Percentiles rank a stretch among this genome's conserved stretches.
These are phyloP conservation scores for Paecilomyces sp. DNA, from an alignment of 2,329 filamentous ascomycete species.

Conservation along the genomic window DNA sequence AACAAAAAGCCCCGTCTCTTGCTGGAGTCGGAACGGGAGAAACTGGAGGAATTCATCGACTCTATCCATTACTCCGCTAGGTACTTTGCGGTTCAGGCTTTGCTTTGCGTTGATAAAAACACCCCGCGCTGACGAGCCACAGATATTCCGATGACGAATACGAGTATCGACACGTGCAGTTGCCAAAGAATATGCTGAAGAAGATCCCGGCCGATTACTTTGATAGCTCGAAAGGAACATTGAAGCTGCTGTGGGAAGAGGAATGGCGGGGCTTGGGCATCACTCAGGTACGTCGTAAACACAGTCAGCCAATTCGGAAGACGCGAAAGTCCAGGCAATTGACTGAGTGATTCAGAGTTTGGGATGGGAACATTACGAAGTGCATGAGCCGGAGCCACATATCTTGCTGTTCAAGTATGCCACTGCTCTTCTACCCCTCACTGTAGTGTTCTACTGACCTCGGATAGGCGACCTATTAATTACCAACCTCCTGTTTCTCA, in stretches of 20 bases:
- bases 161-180: constrained; percentile 95
- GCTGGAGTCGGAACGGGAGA: constrained; percentile 70
- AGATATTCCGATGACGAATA: constrained; percentile 91
- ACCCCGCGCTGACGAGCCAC: constrained; percentile 13
- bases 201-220: constrained; percentile 93
- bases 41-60: constrained; percentile 86
- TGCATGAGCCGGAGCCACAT: constrained; percentile 96
- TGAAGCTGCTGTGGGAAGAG: constrained; percentile 96
- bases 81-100: constrained; percentile 43
- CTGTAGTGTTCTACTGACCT: constrained; percentile 15
- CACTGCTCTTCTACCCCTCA: constrained; percentile 12
- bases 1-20: constrained; percentile 80
- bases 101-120: background rate
- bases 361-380: constrained; percentile 98
- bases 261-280: constrained; percentile 97
- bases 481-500: constrained; percentile 60
- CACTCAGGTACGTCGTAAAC: constrained; percentile 64
- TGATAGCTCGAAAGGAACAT: constrained; percentile 76
- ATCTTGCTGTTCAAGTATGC: constrained; percentile 97
- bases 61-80: constrained; percentile 91
- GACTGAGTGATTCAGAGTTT: constrained; percentile 59
- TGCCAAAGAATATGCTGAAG: constrained; percentile 98
- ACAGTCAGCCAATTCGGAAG: background rate
- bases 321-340: background rate
- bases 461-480: constrained; percentile 67